phyloP scores from a whole-genome alignment of 1,139 yeast genomes.

The Suhomyces panamericanus region DNA sequence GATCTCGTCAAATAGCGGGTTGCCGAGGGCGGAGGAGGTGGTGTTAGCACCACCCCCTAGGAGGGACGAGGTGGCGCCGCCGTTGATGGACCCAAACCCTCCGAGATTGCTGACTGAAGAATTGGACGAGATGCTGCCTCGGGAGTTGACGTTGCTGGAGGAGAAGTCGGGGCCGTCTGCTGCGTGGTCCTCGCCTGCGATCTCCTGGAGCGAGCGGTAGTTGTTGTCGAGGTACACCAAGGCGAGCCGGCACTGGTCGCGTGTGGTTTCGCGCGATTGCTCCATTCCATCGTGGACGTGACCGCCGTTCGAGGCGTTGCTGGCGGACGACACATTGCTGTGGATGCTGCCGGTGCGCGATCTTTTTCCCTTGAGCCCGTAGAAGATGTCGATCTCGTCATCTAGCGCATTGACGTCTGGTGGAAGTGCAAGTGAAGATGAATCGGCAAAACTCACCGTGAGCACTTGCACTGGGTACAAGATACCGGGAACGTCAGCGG shows the following conservation, averaged over 20 bases:
- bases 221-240: slow-evolving; percentile 29
- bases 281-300: not conserved
- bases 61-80: slow-evolving; percentile 1
- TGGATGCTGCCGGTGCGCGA: slow-evolving; percentile 10
- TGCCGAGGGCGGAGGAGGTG: slow-evolving; percentile 4
- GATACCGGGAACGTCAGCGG: slow-evolving; percentile 29
- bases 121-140: slow-evolving; percentile 3
- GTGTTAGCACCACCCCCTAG: not conserved
- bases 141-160: slow-evolving; percentile 2
- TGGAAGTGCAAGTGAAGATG: not conserved
- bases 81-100: slow-evolving; percentile 3
- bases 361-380: slow-evolving; percentile 2
- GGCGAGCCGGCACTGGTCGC: slow-evolving; percentile 24
- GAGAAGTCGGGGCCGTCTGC: slow-evolving; percentile 2
- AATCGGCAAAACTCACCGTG: slow-evolving; percentile 13
- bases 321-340: slow-evolving; percentile 1
- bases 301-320: not conserved
- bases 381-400: slow-evolving; percentile 8
- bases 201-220: slow-evolving; percentile 24
- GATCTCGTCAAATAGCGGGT: slow-evolving; percentile 10
- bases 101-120: slow-evolving; percentile 4
- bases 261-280: not conserved
- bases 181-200: slow-evolving; percentile 6
- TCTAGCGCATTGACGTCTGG: not conserved
- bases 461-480: slow-evolving; percentile 30